Evolutionary conservation across 495 filamentous ascomycete species (phyloP), one percentile per base, ranked within the genome.

Genomic region (Penicillium diatomitis): DNA sequence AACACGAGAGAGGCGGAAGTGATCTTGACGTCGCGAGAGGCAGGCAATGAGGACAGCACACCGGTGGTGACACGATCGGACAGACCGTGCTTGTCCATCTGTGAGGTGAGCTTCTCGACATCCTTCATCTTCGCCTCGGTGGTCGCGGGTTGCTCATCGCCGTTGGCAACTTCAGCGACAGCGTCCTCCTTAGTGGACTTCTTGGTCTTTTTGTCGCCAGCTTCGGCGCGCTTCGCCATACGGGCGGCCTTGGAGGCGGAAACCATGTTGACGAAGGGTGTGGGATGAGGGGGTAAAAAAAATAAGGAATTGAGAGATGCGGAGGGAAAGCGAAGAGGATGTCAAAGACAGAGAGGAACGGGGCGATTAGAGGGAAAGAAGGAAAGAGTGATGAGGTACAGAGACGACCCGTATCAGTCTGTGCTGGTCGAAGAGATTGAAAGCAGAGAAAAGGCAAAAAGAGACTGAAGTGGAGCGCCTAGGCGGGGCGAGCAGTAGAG

Each of bases 61-160:
- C 92, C 92, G 47, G 92, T 99, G 50, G 94, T 97, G 64, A 99
- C 94, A 65, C 92, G 86, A 69, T 99, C 92, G 11, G 94, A 97
- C 32, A 99, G 73, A 60, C 92, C 92, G 61, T 96, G 80, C 71
- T 94, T 87, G 70, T 97, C 92, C 78, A 95, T 84, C 75, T 99
- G 92, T 47, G 91, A 66, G 46, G 77, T 80, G 53, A 88, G 69
- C 73, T 86, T 88, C 63, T 89, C 85, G 47, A 95, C 84, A 58
- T 85, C 84, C 58, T 86, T 83, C 74, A 82, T 79, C 69, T 90
- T 84, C 46, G 81, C 79, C 30, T 72, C 74, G 36, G 73, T 76
- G 58, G 86, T 88, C 46, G 85, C 86, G 50, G 84, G 79, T 50
- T 82, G 76, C 28, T 87, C 85, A 48, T 81, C 47, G 10, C 32